Evolutionary conservation across 257 asterid species (phyloP), one percentile per base, ranked within the genome.

Genomic region (Solanum paucissectum): DNA sequence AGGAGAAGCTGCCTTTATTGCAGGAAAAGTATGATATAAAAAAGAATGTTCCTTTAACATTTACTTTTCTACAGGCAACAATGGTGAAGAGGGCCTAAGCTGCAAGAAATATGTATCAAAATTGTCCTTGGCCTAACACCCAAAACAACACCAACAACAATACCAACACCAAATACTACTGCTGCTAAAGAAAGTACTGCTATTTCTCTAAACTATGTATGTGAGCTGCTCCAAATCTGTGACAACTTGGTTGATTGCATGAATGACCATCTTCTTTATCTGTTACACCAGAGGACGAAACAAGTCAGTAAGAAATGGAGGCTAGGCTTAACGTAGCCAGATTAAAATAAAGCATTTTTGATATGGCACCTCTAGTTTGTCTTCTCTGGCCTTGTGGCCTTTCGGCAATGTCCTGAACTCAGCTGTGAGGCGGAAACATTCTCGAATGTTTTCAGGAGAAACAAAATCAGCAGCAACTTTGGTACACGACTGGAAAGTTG

Each of bases 391-490:
- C 92, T 91, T 97, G 91, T 97, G 99, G 87, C 89, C 89, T 85
- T 81, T 95, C 25, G 99, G 98, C 69, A 97, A 98, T 89, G 85
- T 93, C 91, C 99, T 92, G 87, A 95, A 95, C 91, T 95, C 99
- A 87, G 91, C 98, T 2, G 98, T 92, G 49, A 97, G 93, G 58
- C 91, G 93, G 74, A 95, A 90, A 92, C 98, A 97, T 89, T 97
- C 98, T 1, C 88, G 90, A 52, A 97, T 74, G 88, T 94, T 97
- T 92, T 97, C 99, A 2, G 99, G 99, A 87, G 99, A 95, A 77
- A 97, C 98, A 13, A 97, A 97, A 95, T 97, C 99, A 0, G 77
- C 95, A 2, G 99, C 99, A 38, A 97, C 98, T 91, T 97, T 97
- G 14, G 99, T 95, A 87, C 99, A 97, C 1, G 99, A 95, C 99